Evolutionary conservation across 345 rosid species (phyloP).

Genomic region (Eucalyptus polyanthemos): DNA sequence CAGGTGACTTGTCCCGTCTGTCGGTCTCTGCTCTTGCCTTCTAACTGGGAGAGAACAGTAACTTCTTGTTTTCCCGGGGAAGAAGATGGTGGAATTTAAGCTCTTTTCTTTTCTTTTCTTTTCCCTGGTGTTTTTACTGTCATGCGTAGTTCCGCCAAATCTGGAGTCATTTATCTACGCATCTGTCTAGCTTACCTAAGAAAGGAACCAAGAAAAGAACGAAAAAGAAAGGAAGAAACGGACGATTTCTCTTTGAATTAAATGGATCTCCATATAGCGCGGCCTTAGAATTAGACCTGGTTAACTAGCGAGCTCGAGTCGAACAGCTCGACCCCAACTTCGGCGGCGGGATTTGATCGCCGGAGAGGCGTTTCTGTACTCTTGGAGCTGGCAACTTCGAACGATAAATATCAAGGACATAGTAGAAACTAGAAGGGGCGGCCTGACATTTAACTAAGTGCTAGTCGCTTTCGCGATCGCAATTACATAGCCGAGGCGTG

Average conservation of each 20-base stretch:
- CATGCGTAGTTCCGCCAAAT: neutral
- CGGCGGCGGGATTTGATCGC: neutral
- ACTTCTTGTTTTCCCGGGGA: neutral
- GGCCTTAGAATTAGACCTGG: neutral
- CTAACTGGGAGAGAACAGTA: neutral
- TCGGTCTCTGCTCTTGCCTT: neutral
- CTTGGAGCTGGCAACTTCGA: neutral
- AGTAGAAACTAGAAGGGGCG: neutral
- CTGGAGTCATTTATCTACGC: neutral
- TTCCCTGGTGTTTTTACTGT: neutral
- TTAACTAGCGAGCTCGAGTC: neutral
- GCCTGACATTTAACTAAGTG: neutral
- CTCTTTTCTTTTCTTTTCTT: neutral
- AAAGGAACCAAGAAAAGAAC: neutral
- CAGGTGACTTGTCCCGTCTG: neutral
- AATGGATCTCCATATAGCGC: neutral
- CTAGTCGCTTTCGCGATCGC: neutral
- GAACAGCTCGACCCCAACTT: neutral
- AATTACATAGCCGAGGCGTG: neutral
- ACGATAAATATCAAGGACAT: neutral
- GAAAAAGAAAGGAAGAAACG: neutral
- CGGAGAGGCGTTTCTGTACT: neutral
- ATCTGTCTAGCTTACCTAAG: neutral
- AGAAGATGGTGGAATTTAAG: neutral
- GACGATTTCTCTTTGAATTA: neutral